These are phyloP conservation scores for Beauveria varroae DNA, from an alignment of 2,329 filamentous ascomycete species.

Conservation along the genomic window DNA sequence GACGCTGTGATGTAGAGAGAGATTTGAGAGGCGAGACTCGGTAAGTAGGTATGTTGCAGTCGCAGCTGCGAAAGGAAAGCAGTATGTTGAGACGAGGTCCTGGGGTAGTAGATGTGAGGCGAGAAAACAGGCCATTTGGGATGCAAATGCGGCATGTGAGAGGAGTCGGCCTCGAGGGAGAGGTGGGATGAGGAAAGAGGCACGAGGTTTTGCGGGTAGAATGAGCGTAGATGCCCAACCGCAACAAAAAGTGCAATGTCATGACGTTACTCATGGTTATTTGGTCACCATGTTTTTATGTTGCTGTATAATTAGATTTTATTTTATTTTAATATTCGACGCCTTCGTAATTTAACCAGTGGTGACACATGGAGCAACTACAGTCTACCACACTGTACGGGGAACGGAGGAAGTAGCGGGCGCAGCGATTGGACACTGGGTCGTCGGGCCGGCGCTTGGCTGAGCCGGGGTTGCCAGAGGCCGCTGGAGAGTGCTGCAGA, in stretches of 20 bases:
- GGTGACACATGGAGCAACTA: too few species aligned
- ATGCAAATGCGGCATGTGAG: slow-evolving; percentile 2
- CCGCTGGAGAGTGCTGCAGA: neutral
- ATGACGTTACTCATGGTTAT: too few species aligned
- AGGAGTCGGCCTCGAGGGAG: neutral
- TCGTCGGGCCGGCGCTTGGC: slow-evolving; percentile 3
- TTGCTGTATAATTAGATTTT: too few species aligned
- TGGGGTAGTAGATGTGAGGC: neutral
- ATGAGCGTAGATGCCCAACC: neutral
- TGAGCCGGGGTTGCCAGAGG: neutral
- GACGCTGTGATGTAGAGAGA: neutral
- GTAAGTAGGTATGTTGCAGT: too few species aligned
- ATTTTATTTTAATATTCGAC: too few species aligned
- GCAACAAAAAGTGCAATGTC: too few species aligned
- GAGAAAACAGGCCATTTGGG: slow-evolving; percentile 3
- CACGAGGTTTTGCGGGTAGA: neutral
- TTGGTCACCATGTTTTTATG: too few species aligned
- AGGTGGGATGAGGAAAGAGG: neutral
- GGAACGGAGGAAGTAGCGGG: neutral
- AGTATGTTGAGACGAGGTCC: too few species aligned
- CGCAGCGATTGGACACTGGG: neutral
- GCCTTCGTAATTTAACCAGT: too few species aligned
- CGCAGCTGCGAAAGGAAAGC: too few species aligned
- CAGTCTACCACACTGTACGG: neutral
- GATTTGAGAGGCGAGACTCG: too few species aligned